These are phyloP conservation scores for Rhodomyrtus psidioides DNA, from an alignment of 441 rosid genomes.

Conservation along the genomic window DNA sequence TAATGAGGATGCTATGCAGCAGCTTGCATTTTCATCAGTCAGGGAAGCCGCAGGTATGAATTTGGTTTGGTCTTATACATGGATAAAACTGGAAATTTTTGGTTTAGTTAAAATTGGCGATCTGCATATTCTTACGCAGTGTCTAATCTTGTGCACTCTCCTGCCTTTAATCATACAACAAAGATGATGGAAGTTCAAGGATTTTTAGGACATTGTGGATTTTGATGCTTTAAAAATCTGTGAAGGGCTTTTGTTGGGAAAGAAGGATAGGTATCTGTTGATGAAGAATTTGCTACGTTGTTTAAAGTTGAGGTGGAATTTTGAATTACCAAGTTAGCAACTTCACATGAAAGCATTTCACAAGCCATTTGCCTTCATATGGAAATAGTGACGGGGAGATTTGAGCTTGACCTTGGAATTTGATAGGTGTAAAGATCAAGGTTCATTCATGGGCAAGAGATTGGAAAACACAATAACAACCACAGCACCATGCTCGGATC, in stretches of 20 bases:
- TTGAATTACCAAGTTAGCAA: not conserved
- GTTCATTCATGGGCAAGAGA: not conserved
- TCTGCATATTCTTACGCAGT: not conserved
- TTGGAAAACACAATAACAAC: not conserved
- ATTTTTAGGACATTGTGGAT: not conserved
- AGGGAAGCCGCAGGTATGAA: slow-evolving; percentile 48
- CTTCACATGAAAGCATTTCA: not conserved
- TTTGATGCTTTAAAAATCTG: not conserved
- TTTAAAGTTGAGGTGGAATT: not conserved
- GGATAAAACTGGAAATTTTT: not conserved
- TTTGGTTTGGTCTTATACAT: not conserved
- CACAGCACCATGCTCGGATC: not conserved
- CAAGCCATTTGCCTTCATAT: not conserved
- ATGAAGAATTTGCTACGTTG: not conserved
- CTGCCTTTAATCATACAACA: not conserved
- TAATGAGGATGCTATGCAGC: slow-evolving; percentile 35
- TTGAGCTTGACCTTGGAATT: not conserved
- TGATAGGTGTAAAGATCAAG: not conserved
- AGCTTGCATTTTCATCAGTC: slow-evolving; percentile 59
- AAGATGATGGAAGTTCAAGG: not conserved
- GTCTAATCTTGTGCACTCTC: not conserved
- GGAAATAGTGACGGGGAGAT: not conserved
- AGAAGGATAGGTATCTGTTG: not conserved
- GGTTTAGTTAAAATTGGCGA: not conserved
- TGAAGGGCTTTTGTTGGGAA: not conserved